Percentiles rank a stretch among this genome's conserved stretches.
Evolutionary conservation across 495 filamentous ascomycete genomes (phyloP).

Genomic region (Penicillium manginii): DNA sequence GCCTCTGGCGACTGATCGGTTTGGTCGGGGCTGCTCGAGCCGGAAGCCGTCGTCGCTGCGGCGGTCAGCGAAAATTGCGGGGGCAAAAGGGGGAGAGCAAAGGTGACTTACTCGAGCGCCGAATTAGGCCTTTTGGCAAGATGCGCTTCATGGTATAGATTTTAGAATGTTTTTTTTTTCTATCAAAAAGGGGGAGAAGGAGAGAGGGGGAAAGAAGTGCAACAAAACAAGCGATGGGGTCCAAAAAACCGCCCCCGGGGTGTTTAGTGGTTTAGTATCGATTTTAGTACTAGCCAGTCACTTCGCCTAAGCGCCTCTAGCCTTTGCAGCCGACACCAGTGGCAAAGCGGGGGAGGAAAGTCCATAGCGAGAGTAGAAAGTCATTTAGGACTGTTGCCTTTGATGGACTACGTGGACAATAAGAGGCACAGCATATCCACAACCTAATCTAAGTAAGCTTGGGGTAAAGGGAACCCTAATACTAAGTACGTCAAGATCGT

Average conservation of each 20-base stretch:
- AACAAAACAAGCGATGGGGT: conserved; percentile 2
- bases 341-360: too few species aligned
- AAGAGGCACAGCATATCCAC: neutral
- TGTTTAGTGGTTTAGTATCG: neutral
- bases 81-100: neutral
- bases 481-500: neutral
- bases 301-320: neutral
- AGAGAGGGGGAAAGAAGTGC: conserved; percentile 5
- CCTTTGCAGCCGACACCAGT: neutral
- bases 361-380: too few species aligned
- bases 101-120: conserved; percentile 24
- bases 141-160: conserved; percentile 44
- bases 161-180: neutral
- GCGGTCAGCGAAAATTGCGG: conserved; percentile 7
- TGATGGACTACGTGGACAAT: neutral
- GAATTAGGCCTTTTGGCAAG: conserved; percentile 35
- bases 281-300: neutral
- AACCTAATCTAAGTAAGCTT: neutral
- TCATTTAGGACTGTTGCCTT: neutral
- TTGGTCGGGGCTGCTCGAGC: conserved; percentile 1
- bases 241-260: neutral
- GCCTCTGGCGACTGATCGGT: conserved; percentile 12
- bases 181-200: neutral
- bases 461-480: neutral
- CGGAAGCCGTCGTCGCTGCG: conserved; percentile 1